Conservation (phyloP, 805 yeast genomes). For the Yarrowia osloensis region DNA sequence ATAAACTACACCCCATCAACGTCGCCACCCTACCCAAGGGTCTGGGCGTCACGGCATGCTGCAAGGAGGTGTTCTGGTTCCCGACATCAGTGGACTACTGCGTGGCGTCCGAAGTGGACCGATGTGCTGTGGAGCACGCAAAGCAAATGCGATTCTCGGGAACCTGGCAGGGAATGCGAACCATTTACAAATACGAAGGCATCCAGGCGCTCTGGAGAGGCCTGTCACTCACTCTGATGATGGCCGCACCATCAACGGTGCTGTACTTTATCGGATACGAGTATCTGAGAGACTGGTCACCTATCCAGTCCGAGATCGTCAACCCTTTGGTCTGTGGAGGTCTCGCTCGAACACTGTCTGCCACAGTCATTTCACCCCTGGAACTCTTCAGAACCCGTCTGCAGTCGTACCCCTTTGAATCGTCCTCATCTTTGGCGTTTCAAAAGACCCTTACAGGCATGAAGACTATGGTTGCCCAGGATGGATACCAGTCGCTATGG, state of each 20-base stretch:
- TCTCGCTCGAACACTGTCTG: slow-evolving; percentile 77
- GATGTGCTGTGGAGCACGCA: slow-evolving; percentile 47
- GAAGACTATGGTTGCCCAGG: slow-evolving; percentile 49
- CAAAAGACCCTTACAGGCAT: slow-evolving; percentile 52
- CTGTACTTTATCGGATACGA: slow-evolving; percentile 95
- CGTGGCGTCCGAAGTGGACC: slow-evolving; percentile 42
- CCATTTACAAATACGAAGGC: slow-evolving; percentile 75
- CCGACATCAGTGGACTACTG: slow-evolving; percentile 45
- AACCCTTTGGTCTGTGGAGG: slow-evolving; percentile 88
- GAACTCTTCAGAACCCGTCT: slow-evolving; percentile 85
- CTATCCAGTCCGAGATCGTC: slow-evolving; percentile 48
- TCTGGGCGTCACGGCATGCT: slow-evolving; percentile 46
- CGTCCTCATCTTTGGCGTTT: slow-evolving; percentile 38
- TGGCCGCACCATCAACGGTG: slow-evolving; percentile 92
- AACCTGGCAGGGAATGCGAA: slow-evolving; percentile 70
- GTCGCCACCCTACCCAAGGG: slow-evolving; percentile 38
- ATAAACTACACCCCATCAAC: slow-evolving; percentile 33
- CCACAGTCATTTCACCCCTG: slow-evolving; percentile 81
- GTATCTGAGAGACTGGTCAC: slow-evolving; percentile 72
- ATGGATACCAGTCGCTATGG: slow-evolving; percentile 70
- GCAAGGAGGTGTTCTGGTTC: slow-evolving; percentile 45
- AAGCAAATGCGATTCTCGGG: slow-evolving; percentile 53
- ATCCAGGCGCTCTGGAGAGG: slow-evolving; percentile 83
- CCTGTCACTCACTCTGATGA: slow-evolving; percentile 68
- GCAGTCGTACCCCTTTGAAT: slow-evolving; percentile 55